Evolutionary conservation across 75 land plant genomes (phyloP).

Genomic region (Picea glauca): DNA sequence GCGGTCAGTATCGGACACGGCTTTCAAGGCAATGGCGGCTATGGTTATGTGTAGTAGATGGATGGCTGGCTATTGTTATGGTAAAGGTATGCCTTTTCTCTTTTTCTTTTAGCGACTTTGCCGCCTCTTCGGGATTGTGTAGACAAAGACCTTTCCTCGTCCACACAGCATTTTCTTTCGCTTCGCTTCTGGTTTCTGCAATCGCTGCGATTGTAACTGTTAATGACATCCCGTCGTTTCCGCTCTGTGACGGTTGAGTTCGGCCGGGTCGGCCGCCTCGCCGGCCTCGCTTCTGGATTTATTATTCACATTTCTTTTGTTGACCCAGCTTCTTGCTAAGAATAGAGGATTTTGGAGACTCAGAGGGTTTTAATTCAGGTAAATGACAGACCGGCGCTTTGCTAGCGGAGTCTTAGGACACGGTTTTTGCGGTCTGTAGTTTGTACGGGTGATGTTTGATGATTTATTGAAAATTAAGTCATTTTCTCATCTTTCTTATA

Average conservation of each 20-base stretch:
- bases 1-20: conserved; percentile 13
- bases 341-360: background rate
- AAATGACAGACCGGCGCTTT: background rate
- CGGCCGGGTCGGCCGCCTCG: background rate
- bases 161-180: background rate
- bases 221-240: background rate
- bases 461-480: conserved; percentile 3
- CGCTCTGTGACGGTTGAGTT: background rate
- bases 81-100: conserved; percentile 1
- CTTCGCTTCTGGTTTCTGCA: background rate
- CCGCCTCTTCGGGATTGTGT: background rate
- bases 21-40: conserved; percentile 13
- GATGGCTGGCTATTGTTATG: conserved; percentile 3
- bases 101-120: conserved; percentile 5
- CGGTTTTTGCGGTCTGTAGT: background rate
- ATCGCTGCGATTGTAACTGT: background rate
- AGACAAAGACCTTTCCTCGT: conserved; percentile 3
- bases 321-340: background rate
- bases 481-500: background rate
- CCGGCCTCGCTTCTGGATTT: background rate
- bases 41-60: conserved; percentile 10
- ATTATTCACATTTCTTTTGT: background rate
- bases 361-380: background rate
- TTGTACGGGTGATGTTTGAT: background rate
- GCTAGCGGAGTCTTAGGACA: background rate